Conservation (phyloP, 2,329 filamentous ascomycete species). For the Curvularia sp. region DNA sequence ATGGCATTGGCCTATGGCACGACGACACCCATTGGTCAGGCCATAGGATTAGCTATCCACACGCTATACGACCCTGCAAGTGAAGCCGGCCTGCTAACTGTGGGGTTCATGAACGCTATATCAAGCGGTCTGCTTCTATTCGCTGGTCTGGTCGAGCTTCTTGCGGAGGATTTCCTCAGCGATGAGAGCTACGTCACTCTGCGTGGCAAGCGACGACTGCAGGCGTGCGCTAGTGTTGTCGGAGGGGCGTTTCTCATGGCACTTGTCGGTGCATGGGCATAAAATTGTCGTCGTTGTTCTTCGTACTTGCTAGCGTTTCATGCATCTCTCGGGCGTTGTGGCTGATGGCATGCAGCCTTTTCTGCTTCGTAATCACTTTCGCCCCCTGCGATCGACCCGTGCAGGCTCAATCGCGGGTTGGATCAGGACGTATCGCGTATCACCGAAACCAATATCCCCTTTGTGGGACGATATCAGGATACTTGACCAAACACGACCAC, state of each 20-base stretch:
- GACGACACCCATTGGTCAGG: conserved; percentile 60
- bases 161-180: conserved; percentile 63
- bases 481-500: not conserved
- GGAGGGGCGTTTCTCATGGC: conserved; percentile 69
- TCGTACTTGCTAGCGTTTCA: conserved; percentile 4
- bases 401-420: no score
- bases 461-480: not conserved
- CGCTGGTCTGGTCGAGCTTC: conserved; percentile 58
- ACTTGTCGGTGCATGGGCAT: conserved; percentile 71
- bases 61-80: conserved; percentile 59
- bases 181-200: conserved; percentile 68
- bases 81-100: conserved; percentile 57
- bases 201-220: conserved; percentile 63
- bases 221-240: conserved; percentile 68
- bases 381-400: not conserved
- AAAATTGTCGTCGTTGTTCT: conserved; percentile 11
- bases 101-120: conserved; percentile 60
- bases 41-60: conserved; percentile 58
- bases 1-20: conserved; percentile 70
- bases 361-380: conserved; percentile 21
- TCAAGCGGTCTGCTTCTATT: conserved; percentile 58
- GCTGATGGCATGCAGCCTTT: conserved; percentile 13
- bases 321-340: conserved; percentile 16
- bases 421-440: not conserved
- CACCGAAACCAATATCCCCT: not conserved